Percentiles rank a stretch among this genome's conserved stretches.
These are phyloP conservation scores for Penicillium waksmanii DNA, from an alignment of 495 filamentous ascomycete genomes.

Conservation along the genomic window DNA sequence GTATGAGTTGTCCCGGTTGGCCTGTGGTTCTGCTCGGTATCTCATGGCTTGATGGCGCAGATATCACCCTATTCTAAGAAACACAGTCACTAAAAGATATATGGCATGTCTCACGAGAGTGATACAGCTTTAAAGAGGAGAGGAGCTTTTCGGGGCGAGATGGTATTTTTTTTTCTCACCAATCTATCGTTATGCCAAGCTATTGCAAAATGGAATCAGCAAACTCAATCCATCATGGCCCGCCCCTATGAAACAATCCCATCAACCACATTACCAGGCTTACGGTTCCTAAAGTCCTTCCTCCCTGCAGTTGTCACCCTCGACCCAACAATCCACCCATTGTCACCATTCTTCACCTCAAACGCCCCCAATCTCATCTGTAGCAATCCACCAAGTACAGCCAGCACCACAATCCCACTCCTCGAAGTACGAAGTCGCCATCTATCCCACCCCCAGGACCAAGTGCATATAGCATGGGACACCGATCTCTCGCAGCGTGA, in stretches of 20 bases:
- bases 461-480: constrained; percentile 32
- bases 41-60: too few species aligned
- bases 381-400: constrained; percentile 20
- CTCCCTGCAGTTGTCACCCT: constrained; percentile 27
- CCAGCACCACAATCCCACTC: constrained; percentile 15
- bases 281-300: constrained; percentile 27
- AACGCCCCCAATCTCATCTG: constrained; percentile 24
- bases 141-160: too few species aligned
- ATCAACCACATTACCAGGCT: constrained; percentile 19
- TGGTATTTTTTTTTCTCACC: too few species aligned
- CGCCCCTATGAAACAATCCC: constrained; percentile 27
- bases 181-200: too few species aligned
- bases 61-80: too few species aligned
- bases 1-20: too few species aligned
- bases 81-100: too few species aligned
- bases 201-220: constrained; percentile 16
- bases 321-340: constrained; percentile 4
- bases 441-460: constrained; percentile 20
- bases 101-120: too few species aligned
- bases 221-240: constrained; percentile 23
- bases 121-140: too few species aligned
- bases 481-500: constrained; percentile 17
- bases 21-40: too few species aligned
- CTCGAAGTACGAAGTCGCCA: constrained; percentile 26
- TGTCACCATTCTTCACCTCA: constrained; percentile 22